A percentile compares a stretch with the other conserved stretches of the same genome.
Conservation (phyloP, 2,329 filamentous ascomycete species). For the Apiospora aurea region DNA sequence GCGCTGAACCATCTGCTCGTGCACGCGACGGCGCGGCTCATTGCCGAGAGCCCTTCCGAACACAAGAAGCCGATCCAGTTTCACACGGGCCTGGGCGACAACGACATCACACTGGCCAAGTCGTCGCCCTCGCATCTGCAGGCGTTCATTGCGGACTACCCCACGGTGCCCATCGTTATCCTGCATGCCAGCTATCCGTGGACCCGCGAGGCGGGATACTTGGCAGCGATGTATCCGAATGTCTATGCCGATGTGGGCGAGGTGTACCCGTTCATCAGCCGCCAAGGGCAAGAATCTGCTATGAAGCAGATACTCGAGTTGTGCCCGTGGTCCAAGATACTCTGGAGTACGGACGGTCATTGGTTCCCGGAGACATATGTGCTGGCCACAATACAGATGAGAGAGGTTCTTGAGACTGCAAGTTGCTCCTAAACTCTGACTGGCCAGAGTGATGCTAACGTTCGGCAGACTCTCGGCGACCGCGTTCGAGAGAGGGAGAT, state of each 20-base stretch:
- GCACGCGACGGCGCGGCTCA: conserved; percentile 65
- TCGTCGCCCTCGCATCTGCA: conserved; percentile 81
- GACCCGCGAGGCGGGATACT: conserved; percentile 78
- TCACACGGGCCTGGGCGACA: conserved; percentile 83
- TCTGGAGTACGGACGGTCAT: conserved; percentile 84
- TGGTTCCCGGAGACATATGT: conserved; percentile 81
- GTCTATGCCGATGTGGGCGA: conserved; percentile 85
- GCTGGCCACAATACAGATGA: conserved; percentile 74
- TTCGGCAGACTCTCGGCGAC: conserved; percentile 62
- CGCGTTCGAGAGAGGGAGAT: conserved; percentile 70
- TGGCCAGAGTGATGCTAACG: background rate
- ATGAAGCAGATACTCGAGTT: conserved; percentile 78
- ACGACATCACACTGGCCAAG: conserved; percentile 73
- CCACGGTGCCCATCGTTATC: conserved; percentile 75
- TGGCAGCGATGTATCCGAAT: conserved; percentile 79
- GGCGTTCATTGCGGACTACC: conserved; percentile 72
- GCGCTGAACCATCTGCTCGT: conserved; percentile 75
- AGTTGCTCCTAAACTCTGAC: conserved; percentile 31
- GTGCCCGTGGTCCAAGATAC: conserved; percentile 75
- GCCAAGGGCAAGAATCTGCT: conserved; percentile 76
- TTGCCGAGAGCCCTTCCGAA: conserved; percentile 53
- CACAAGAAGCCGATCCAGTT: conserved; percentile 79
- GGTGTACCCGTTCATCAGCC: conserved; percentile 80
- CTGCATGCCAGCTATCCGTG: conserved; percentile 85
- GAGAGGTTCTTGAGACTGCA: conserved; percentile 73